Evolutionary conservation across 805 yeast genomes (phyloP), one percentile per base, ranked within the genome.

Genomic region (Scheffersomyces amazonensis): DNA sequence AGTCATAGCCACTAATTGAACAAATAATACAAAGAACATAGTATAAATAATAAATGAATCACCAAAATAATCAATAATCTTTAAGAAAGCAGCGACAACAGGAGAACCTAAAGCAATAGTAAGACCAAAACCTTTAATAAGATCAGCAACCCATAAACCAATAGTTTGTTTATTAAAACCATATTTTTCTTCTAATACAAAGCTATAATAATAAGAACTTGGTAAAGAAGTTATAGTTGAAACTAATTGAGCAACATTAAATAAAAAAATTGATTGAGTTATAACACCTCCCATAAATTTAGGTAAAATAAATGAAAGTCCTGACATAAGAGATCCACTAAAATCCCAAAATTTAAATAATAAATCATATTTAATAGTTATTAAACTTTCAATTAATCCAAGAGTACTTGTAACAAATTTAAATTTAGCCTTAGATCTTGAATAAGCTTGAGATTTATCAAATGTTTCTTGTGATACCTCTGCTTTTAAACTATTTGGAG

Each of bases 131-230:
- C 76, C 62, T 62, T 91, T 93, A 45, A 88, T 32, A 44, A 70
- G 66, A 60, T 93, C 99, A 18, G 76, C 56, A 18, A 86, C 39
- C 86, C 95, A 93, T 35, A 88, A 68, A 35, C 69, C 64, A 13
- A 73, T 43, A 2, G 97, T 91, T 49, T 78, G 73, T 63, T 93
- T 93, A 69, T 93, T 93, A 69, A 93, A 93, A 1, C 99, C 99
- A 53, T 74, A 91, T 62, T 79, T 79, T 59, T 91, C 96, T 64
- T 93, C 99, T 49, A 93, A 71, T 12, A 89, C 90, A 66, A 93
- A 93, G 51, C 84, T 83, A 41, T 76, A 69, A 63, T 89, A 90
- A 58, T 84, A 81, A 8, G 81, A 71, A 16, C 81, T 55, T 3
- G 99, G 99, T 38, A 85, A 58, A 3, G 77, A 69, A 21, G 80